phyloP scores from a whole-genome alignment of 305 asterid genomes.

The Fraxinus albicans region DNA sequence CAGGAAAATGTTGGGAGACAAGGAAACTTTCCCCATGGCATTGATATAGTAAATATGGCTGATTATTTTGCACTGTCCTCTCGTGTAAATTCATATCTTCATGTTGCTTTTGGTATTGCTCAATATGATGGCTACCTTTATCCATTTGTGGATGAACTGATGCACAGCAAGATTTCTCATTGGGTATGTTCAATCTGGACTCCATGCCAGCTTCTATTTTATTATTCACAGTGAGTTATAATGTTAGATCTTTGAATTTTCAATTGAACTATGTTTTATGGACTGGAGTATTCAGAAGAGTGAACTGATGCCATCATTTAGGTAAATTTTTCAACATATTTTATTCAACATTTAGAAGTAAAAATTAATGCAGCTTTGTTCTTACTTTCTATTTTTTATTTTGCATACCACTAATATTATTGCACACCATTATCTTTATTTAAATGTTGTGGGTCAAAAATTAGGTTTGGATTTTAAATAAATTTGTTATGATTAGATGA shows the following conservation, averaged over 20 bases:
- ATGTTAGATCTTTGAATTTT: slow-evolving; percentile 13
- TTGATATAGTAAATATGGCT: slow-evolving; percentile 86
- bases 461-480: background rate
- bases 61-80: slow-evolving; percentile 98
- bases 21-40: slow-evolving; percentile 88
- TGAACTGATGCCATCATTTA: background rate
- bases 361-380: background rate
- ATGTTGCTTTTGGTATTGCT: slow-evolving; percentile 81
- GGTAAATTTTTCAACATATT: background rate
- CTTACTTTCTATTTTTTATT: background rate
- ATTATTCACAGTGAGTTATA: slow-evolving; percentile 8
- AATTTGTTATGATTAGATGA: background rate
- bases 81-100: slow-evolving; percentile 80
- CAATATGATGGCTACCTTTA: slow-evolving; percentile 82
- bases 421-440: background rate
- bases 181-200: slow-evolving; percentile 69
- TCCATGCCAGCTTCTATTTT: slow-evolving; percentile 18
- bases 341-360: slow-evolving; percentile 15
- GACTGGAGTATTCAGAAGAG: background rate
- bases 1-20: slow-evolving; percentile 99
- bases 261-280: background rate
- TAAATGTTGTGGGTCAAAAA: background rate
- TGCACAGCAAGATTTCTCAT: slow-evolving; percentile 82
- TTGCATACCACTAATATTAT: background rate
- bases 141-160: slow-evolving; percentile 79